Evolutionary conservation across 495 filamentous ascomycete genomes (phyloP), one percentile per base, ranked within the genome.

Genomic region (Trichocladium uniseriatum): DNA sequence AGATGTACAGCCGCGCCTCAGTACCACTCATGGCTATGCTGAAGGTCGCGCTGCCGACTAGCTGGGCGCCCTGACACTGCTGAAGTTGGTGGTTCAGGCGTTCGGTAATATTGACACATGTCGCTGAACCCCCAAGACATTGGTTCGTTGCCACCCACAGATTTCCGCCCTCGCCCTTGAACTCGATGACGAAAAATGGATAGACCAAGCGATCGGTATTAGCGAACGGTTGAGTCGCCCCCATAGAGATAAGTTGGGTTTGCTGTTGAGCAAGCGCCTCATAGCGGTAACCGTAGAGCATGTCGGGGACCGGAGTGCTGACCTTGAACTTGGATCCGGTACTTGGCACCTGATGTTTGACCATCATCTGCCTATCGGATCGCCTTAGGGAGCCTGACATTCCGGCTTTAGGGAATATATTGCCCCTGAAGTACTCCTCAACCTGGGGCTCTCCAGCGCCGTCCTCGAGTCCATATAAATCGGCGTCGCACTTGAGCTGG

Each of bases 131-230:
- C 3, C 62, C 59, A 9, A 60, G 54, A 37, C 57, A 62, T 51
- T 62, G 52, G 39, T 65, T 65, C 29, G 57, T 62, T 13, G 55
- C 59, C 5, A 57, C 62, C 62, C 57, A 60, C 9, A 60, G 8
- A 32, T 35, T 49, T 9, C 55, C 62, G 35, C 56, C 51, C 36
- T 59, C 49, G 24, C 48, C 56, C 40, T 53, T 60, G 38, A 64
- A 54, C 39, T 64, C 61, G 44, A 62, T 51, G 43, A 54, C 50
- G 49, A 65, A 57, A 45, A 65, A 65, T 15, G 59, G 59, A 47
- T 56, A 58, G 7, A 52, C 36, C 31, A 64, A 42, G 35, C 40
- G 36, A 20, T 58, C 31, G 21, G 0, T 56, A 15, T 52, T 63
- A 6, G 55, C 58, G 20, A 46, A 31, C 40, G 40, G 38, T 37